Evolutionary conservation across 768 basidiomycete genomes (phyloP).

Genomic region (Naganishia vishniacii): DNA sequence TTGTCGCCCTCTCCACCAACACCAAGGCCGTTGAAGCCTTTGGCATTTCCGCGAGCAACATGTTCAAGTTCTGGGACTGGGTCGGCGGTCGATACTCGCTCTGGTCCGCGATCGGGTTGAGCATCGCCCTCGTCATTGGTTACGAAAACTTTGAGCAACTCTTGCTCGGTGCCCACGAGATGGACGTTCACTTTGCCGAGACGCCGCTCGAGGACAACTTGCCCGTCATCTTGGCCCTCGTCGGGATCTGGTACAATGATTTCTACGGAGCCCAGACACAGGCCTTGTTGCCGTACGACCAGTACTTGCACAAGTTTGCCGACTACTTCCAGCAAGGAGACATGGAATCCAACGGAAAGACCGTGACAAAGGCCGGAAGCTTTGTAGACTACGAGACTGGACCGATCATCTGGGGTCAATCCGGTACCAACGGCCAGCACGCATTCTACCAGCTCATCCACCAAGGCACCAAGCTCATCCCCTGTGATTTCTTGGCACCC

Average conservation of each 20-base stretch:
- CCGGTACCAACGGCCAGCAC: slow-evolving; percentile 97
- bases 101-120: slow-evolving; percentile 96
- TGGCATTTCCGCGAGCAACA: slow-evolving; percentile 83
- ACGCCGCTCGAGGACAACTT: slow-evolving; percentile 82
- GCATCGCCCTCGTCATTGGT: slow-evolving; percentile 87
- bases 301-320: slow-evolving; percentile 97
- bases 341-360: slow-evolving; percentile 99
- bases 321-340: slow-evolving; percentile 99
- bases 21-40: slow-evolving; percentile 86
- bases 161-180: slow-evolving; percentile 85
- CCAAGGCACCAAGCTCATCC: slow-evolving; percentile 51
- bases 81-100: slow-evolving; percentile 97
- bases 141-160: slow-evolving; percentile 89
- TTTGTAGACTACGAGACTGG: slow-evolving; percentile 95
- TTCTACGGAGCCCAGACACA: slow-evolving; percentile 97
- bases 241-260: slow-evolving; percentile 99
- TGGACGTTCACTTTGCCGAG: slow-evolving; percentile 95
- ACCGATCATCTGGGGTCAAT: slow-evolving; percentile 98
- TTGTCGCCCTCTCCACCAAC: slow-evolving; percentile 96
- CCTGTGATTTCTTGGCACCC: slow-evolving; percentile 47
- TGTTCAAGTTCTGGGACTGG: slow-evolving; percentile 99
- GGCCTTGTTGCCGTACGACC: slow-evolving; percentile 92
- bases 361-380: slow-evolving; percentile 84
- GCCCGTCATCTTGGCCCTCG: slow-evolving; percentile 78
- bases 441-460: slow-evolving; percentile 90